Conservation (phyloP, 305 asterid species). For the Rubia tinctorum region DNA sequence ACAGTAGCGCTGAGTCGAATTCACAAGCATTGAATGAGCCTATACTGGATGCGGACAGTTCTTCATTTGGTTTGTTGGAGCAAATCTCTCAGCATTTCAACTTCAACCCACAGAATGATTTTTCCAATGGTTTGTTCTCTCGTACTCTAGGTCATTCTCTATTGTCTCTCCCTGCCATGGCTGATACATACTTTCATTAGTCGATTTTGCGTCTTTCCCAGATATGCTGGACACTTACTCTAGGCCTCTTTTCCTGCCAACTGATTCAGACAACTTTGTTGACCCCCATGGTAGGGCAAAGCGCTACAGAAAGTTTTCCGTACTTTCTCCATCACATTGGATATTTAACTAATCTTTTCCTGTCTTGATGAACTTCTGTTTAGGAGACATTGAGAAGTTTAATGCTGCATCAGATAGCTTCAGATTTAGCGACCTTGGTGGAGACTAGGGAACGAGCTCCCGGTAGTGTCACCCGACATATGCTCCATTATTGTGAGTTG, state of each 20-base stretch:
- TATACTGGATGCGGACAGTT: conserved; percentile 58
- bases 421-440: conserved; percentile 47
- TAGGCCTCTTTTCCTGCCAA: conserved; percentile 48
- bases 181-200: neutral
- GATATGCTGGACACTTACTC: conserved; percentile 61
- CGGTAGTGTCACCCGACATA: conserved; percentile 5
- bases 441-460: conserved; percentile 29
- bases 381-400: conserved; percentile 54
- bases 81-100: conserved; percentile 49
- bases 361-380: neutral
- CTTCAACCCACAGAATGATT: conserved; percentile 60
- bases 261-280: conserved; percentile 45
- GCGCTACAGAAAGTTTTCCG: conserved; percentile 19
- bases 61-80: conserved; percentile 56
- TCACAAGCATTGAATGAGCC: conserved; percentile 58
- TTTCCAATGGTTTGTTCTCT: conserved; percentile 49
- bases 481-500: neutral
- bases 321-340: conserved; percentile 1
- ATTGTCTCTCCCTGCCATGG: neutral
- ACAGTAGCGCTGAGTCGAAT: conserved; percentile 66
- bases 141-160: conserved; percentile 8
- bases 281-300: conserved; percentile 51
- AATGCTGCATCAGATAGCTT: conserved; percentile 46
- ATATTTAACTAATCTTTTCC: conserved; percentile 7
- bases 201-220: conserved; percentile 7